These are phyloP conservation scores for Heimioporus retisporus DNA, from an alignment of 1,284 basidiomycete genomes.

Conservation along the genomic window DNA sequence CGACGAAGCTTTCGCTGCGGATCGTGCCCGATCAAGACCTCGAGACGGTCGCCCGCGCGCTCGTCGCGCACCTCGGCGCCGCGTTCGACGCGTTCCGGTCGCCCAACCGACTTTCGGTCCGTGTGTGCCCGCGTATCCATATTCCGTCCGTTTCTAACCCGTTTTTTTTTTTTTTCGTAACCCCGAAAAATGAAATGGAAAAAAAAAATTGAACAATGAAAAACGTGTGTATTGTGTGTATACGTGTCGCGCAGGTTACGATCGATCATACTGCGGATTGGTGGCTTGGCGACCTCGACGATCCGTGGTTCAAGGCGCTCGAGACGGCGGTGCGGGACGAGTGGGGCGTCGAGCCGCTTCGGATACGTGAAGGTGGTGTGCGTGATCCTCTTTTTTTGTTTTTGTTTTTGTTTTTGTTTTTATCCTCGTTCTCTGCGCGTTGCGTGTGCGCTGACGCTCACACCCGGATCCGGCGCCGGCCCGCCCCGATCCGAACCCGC, in stretches of 20 bases:
- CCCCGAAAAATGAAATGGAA: too few species aligned
- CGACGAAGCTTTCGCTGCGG: slow-evolving; percentile 86
- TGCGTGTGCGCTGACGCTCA: too few species aligned
- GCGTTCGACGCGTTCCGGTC: slow-evolving; percentile 75
- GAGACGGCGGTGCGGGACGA: slow-evolving; percentile 86
- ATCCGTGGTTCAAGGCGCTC: slow-evolving; percentile 86
- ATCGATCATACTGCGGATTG: slow-evolving; percentile 93
- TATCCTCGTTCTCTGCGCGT: too few species aligned
- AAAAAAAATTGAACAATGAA: too few species aligned
- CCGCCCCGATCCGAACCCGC: too few species aligned
- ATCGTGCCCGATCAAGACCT: slow-evolving; percentile 96
- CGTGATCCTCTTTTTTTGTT: too few species aligned
- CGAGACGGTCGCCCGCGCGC: slow-evolving; percentile 69
- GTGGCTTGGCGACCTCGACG: slow-evolving; percentile 94
- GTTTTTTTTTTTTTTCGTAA: not conserved
- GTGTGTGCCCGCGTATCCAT: too few species aligned
- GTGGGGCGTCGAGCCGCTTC: slow-evolving; percentile 87
- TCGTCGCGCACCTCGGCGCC: slow-evolving; percentile 68
- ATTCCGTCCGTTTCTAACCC: too few species aligned
- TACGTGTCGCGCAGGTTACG: slow-evolving; percentile 64
- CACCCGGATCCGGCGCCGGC: too few species aligned
- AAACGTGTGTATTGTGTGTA: too few species aligned
- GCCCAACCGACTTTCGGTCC: slow-evolving; percentile 79
- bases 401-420: too few species aligned
- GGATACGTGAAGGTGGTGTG: slow-evolving; percentile 95